phyloP scores from a whole-genome alignment of 176 grass and related monocot genomes.

The Saccharum officinarum region DNA sequence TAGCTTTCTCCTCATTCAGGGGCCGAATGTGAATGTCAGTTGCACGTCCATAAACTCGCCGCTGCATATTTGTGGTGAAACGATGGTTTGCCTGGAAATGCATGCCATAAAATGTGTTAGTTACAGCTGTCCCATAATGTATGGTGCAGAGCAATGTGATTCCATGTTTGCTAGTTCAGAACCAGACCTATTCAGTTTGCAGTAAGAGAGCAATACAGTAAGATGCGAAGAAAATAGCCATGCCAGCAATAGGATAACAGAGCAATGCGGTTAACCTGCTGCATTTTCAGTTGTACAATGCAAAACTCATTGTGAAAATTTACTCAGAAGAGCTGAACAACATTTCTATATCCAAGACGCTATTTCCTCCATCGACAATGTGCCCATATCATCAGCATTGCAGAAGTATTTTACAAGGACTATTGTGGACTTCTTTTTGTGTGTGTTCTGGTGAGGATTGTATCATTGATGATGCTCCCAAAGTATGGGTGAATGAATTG shows the following conservation, averaged over 20 bases:
- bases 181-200: not conserved
- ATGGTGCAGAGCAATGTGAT: not conserved
- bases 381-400: not conserved
- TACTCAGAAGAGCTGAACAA: not conserved
- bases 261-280: not conserved
- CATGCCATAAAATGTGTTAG: conserved; percentile 25
- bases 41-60: conserved; percentile 74
- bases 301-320: conserved; percentile 15
- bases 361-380: conserved; percentile 1
- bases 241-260: not conserved
- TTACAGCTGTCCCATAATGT: conserved; percentile 3
- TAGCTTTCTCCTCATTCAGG: conserved; percentile 88
- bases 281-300: not conserved
- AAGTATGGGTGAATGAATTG: not conserved
- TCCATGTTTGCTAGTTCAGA: not conserved
- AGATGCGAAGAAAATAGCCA: not conserved
- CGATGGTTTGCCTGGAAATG: conserved; percentile 75
- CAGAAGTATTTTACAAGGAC: conserved; percentile 12
- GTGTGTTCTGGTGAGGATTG: not conserved
- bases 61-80: conserved; percentile 89
- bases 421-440: not conserved
- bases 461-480: not conserved
- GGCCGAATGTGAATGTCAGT: conserved; percentile 74
- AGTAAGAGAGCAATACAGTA: not conserved
- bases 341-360: not conserved